Conservation (phyloP, 2,329 filamentous ascomycete species). For the Trichophyton schoenleinii region DNA sequence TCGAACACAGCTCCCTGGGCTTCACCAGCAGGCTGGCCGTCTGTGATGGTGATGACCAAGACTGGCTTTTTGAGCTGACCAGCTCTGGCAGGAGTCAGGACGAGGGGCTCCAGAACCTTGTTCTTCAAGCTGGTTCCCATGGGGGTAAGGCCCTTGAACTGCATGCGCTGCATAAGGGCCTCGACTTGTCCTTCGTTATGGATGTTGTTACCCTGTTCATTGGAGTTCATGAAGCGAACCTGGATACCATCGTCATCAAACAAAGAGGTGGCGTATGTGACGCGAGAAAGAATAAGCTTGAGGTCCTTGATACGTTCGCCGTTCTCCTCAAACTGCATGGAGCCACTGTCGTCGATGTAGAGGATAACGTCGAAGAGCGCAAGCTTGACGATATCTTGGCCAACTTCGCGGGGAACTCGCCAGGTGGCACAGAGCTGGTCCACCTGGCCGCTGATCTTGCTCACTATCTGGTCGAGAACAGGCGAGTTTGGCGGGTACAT, state of each 20-base stretch:
- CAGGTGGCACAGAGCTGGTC: constrained; percentile 45
- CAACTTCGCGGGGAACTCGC: constrained; percentile 47
- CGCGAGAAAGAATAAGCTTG: constrained; percentile 50
- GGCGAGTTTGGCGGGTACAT: constrained; percentile 48
- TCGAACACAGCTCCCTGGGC: constrained; percentile 44
- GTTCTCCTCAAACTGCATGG: constrained; percentile 56
- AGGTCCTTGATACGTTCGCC: constrained; percentile 56
- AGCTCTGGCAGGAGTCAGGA: constrained; percentile 41
- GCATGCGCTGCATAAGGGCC: constrained; percentile 44
- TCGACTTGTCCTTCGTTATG: constrained; percentile 46
- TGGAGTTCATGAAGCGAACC: constrained; percentile 58
- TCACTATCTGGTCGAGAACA: constrained; percentile 39
- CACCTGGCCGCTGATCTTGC: constrained; percentile 39
- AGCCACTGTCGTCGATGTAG: constrained; percentile 57
- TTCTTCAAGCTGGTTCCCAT: constrained; percentile 51
- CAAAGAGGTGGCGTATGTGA: constrained; percentile 52
- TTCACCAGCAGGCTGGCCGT: constrained; percentile 54
- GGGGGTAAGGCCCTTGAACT: constrained; percentile 54
- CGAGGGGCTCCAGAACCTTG: constrained; percentile 52
- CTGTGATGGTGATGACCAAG: constrained; percentile 53
- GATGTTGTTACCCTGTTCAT: constrained; percentile 42
- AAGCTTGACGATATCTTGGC: constrained; percentile 51
- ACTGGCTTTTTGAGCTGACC: constrained; percentile 50
- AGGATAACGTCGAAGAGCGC: constrained; percentile 50
- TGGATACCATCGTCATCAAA: constrained; percentile 58